phyloP scores from a whole-genome alignment of 2,329 filamentous ascomycete species.

The Colletotrichum euphorbiae region DNA sequence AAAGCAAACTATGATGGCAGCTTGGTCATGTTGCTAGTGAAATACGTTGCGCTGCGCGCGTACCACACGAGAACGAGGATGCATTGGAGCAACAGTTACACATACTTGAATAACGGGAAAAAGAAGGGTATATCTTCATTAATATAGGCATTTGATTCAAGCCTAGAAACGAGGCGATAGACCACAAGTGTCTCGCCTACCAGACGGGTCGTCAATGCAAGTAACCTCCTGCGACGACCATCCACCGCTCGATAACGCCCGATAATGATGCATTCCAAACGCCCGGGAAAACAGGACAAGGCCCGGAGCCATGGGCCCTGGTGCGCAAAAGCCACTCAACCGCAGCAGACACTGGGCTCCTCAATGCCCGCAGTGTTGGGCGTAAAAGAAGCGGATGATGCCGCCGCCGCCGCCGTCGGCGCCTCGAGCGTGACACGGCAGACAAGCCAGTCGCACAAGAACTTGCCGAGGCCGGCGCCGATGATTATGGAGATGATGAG shows the following conservation, averaged over 20 bases:
- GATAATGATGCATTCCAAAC: slow-evolving; percentile 14
- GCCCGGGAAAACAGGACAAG: not conserved
- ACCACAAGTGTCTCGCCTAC: too few species aligned
- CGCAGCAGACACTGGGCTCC: slow-evolving; percentile 61
- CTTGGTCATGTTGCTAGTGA: too few species aligned
- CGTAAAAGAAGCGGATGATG: too few species aligned
- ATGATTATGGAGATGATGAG: slow-evolving; percentile 58
- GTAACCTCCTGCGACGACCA: too few species aligned
- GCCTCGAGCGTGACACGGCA: slow-evolving; percentile 48
- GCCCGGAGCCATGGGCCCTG: too few species aligned
- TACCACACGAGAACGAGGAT: too few species aligned
- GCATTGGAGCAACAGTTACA: too few species aligned
- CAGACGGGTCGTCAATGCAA: too few species aligned
- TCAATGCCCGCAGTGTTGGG: slow-evolving; percentile 51
- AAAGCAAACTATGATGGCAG: too few species aligned
- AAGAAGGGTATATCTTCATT: slow-evolving; percentile 29
- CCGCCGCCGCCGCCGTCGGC: slow-evolving; percentile 23
- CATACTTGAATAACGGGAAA: not conserved
- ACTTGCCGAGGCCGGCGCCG: slow-evolving; percentile 64
- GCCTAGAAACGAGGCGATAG: too few species aligned
- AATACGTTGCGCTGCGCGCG: too few species aligned
- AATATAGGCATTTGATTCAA: not conserved
- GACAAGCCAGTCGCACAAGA: slow-evolving; percentile 65
- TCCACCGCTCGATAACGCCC: not conserved
- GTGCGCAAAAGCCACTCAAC: slow-evolving; percentile 43